These are phyloP conservation scores for Heterobasidion parviporum DNA, from an alignment of 1,284 basidiomycete species.

Conservation along the genomic window DNA sequence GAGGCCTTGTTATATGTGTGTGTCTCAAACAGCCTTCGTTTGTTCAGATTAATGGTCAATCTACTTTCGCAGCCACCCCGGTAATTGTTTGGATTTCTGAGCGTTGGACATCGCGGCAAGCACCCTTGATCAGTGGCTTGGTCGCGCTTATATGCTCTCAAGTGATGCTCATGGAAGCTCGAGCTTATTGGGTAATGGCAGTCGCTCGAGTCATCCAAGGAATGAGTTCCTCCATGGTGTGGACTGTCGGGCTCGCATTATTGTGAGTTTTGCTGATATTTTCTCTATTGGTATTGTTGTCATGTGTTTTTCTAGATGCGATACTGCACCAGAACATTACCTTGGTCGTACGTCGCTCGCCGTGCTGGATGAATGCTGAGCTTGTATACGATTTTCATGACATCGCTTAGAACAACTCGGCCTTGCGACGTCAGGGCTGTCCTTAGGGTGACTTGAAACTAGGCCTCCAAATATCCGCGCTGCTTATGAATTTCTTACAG, in stretches of 20 bases:
- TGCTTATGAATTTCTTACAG: slow-evolving; percentile 16
- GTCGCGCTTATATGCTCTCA: slow-evolving; percentile 48
- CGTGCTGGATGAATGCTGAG: background rate
- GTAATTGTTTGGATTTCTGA: slow-evolving; percentile 67
- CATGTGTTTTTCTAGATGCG: slow-evolving; percentile 39
- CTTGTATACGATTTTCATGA: background rate
- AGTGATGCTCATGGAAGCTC: slow-evolving; percentile 72
- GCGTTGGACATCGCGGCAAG: slow-evolving; percentile 41
- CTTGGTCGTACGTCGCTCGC: slow-evolving; percentile 44
- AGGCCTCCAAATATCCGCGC: background rate
- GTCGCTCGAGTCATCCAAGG: slow-evolving; percentile 68
- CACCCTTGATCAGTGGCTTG: slow-evolving; percentile 54
- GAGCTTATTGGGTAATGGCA: slow-evolving; percentile 63
- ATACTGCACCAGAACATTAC: slow-evolving; percentile 50
- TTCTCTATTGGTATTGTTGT: slow-evolving; percentile 5
- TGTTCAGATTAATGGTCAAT: background rate
- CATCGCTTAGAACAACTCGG: slow-evolving; percentile 56
- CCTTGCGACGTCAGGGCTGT: slow-evolving; percentile 61
- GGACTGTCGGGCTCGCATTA: slow-evolving; percentile 69
- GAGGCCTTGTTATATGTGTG: slow-evolving; percentile 24
- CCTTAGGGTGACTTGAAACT: slow-evolving; percentile 41
- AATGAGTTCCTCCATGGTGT: slow-evolving; percentile 64
- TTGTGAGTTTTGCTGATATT: slow-evolving; percentile 34
- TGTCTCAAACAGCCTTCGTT: background rate
- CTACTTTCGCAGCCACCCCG: slow-evolving; percentile 46